phyloP scores from a whole-genome alignment of 2,329 filamentous ascomycete genomes.

The Xylariaceae sp. region DNA sequence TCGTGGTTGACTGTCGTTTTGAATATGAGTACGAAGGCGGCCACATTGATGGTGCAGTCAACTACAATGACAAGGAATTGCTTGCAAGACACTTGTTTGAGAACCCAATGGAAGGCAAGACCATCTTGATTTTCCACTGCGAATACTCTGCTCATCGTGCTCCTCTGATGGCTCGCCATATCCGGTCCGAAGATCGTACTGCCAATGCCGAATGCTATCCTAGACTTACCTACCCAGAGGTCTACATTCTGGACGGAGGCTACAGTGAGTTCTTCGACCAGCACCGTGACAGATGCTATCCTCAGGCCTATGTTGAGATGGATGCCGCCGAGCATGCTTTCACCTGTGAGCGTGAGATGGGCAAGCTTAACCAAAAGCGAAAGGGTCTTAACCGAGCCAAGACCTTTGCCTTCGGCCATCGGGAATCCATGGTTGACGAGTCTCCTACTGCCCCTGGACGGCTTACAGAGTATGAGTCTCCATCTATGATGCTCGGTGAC shows the following conservation, averaged over 20 bases:
- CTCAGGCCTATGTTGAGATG: constrained; percentile 97
- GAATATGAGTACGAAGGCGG: constrained; percentile 98
- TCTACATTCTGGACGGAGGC: constrained; percentile 94
- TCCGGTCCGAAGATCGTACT: constrained; percentile 83
- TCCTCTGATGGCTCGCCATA: constrained; percentile 90
- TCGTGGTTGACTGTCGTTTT: constrained; percentile 94
- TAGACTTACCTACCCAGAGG: constrained; percentile 85
- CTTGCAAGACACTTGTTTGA: constrained; percentile 76
- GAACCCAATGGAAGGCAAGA: constrained; percentile 61
- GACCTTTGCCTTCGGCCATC: constrained; percentile 91
- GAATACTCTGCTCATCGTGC: constrained; percentile 97
- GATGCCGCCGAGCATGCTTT: constrained; percentile 84
- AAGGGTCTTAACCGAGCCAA: constrained; percentile 82
- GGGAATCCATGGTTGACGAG: constrained; percentile 50
- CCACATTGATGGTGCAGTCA: constrained; percentile 88
- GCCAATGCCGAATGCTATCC: constrained; percentile 85
- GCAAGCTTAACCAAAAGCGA: constrained; percentile 80
- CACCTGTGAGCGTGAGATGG: constrained; percentile 92
- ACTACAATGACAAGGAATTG: constrained; percentile 94
- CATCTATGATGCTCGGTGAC: constrained; percentile 41
- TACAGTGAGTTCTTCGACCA: constrained; percentile 89
- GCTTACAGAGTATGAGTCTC: constrained; percentile 34
- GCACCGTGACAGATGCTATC: constrained; percentile 77
- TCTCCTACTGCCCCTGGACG: constrained; percentile 55
- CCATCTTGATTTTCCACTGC: constrained; percentile 90